Conservation (phyloP, 2,329 filamentous ascomycete species). For the Xylaria hypoxylon region DNA sequence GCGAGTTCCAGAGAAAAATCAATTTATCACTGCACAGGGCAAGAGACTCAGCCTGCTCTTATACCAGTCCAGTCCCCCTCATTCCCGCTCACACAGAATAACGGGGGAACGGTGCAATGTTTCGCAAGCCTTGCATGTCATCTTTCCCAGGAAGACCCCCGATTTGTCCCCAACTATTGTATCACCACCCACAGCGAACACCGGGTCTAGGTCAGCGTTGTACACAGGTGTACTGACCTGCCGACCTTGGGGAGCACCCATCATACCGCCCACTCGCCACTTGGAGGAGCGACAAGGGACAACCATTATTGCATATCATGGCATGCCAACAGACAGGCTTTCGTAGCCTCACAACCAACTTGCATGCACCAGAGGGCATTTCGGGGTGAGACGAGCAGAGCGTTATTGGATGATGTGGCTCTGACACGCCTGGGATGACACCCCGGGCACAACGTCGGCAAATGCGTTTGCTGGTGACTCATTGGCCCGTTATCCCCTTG, state of each 20-base stretch:
- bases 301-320: not conserved
- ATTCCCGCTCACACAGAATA: not conserved
- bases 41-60: slow-evolving; percentile 20
- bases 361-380: not conserved
- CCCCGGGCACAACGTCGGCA: not conserved
- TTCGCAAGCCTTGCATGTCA: slow-evolving; percentile 19
- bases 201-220: not conserved
- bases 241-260: not conserved
- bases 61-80: not conserved
- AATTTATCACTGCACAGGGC: not conserved
- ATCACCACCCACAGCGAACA: not conserved
- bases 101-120: slow-evolving; percentile 5
- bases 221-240: not conserved
- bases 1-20: not conserved
- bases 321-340: slow-evolving; percentile 4
- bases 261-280: not conserved
- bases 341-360: not conserved
- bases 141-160: not conserved
- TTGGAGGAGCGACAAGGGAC: not conserved
- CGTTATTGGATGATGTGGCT: not conserved
- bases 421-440: slow-evolving; percentile 6
- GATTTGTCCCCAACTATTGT: not conserved
- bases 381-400: not conserved
- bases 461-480: not conserved
- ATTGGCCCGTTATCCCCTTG: not conserved